Evolutionary conservation across 768 basidiomycete genomes (phyloP), one percentile per base, ranked within the genome.

Genomic region (Hydnum rufescens): DNA sequence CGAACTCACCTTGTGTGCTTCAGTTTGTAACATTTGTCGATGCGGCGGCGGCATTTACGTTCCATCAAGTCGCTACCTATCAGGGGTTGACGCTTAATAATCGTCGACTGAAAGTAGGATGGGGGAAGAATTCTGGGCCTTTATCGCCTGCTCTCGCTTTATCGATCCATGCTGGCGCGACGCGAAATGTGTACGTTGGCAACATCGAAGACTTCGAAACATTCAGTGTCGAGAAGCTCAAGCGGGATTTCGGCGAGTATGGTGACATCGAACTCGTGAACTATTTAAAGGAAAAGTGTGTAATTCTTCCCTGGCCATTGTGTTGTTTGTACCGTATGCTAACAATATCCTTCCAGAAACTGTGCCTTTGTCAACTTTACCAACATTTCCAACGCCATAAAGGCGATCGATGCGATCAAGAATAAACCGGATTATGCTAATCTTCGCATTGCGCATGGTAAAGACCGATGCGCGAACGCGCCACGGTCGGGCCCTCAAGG

Each of bases 181-280:
- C 89, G 13, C 74, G 95, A 54, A 99, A 97, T 62, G 92, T 99
- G 49, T 99, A 96, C 66, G 77, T 96, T 48, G 92, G 92, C 4
- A 86, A 83, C 60, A 80, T 99, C 42, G 87, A 92, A 60, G 93
- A 99, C 70, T 95, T 90, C 61, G 93, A 95, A 57, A 70, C 75
- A 6, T 95, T 88, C 70, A 80, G 70, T 28, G 88, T 93, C 52
- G 93, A 93, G 55, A 80, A 79, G 62, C 73, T 99, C 46, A 83
- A 85, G 66, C 70, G 79, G 49, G 95, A 99, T 68, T 96, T 97
- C 68, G 82, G 80, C 49, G 90, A 90, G 68, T 96, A 75, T 65
- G 93, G 93, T 22, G 93, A 97, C 55, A 90, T 97, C 58, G 93
- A 97, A 68, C 76, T 95, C 52, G 82, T 95, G 65, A 95, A 93